These are phyloP conservation scores for Penicillium janthinellum DNA, from an alignment of 2,329 filamentous ascomycete genomes.

Conservation along the genomic window DNA sequence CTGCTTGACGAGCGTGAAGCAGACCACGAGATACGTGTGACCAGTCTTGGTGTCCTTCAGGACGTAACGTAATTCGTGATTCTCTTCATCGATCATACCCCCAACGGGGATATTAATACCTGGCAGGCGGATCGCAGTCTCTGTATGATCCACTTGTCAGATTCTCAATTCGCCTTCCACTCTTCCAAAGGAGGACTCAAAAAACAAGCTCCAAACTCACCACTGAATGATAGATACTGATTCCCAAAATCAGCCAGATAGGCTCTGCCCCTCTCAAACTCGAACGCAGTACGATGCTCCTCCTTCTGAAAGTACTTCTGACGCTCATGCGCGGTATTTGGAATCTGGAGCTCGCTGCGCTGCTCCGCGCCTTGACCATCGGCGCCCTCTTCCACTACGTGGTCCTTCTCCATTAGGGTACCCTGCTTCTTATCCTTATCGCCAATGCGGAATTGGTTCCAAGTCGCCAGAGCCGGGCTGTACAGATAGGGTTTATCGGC, in stretches of 20 bases:
- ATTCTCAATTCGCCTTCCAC: neutral
- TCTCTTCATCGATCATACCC: constrained; percentile 60
- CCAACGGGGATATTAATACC: constrained; percentile 40
- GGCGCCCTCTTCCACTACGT: constrained; percentile 67
- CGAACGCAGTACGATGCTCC: constrained; percentile 57
- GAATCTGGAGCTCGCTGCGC: constrained; percentile 54
- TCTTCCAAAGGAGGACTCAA: neutral
- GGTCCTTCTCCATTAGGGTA: constrained; percentile 44
- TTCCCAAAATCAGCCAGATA: constrained; percentile 82
- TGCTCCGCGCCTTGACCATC: constrained; percentile 57
- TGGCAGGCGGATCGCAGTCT: constrained; percentile 44
- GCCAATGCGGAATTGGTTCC: constrained; percentile 75
- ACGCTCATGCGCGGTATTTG: constrained; percentile 55
- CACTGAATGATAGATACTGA: constrained; percentile 84
- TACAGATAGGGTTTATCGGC: constrained; percentile 85
- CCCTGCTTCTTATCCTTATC: constrained; percentile 36
- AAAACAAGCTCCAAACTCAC: constrained; percentile 36
- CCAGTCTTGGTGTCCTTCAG: constrained; percentile 77
- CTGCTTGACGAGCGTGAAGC: constrained; percentile 69
- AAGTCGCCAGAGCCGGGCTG: constrained; percentile 75
- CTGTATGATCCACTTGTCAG: constrained; percentile 17
- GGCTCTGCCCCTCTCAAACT: constrained; percentile 62
- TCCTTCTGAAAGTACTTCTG: constrained; percentile 64
- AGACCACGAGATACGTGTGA: constrained; percentile 75
- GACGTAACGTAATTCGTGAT: constrained; percentile 87